phyloP scores from a whole-genome alignment of 164 flowering plant species.

The Euptelea pleiosperma region DNA sequence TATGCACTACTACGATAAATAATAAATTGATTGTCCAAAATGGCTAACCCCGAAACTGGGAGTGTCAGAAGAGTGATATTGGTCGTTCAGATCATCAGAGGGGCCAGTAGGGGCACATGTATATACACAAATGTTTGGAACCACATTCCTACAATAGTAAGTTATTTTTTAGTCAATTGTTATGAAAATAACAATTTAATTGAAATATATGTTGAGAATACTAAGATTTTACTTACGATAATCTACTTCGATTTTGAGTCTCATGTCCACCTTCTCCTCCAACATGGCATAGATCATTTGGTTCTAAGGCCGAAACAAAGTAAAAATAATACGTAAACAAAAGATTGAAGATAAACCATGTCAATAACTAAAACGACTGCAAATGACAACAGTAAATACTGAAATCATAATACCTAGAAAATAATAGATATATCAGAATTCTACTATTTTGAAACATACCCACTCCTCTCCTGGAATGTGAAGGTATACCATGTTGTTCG shows the following conservation, averaged over 20 bases:
- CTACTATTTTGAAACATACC: slow-evolving; percentile 10
- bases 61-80: slow-evolving; percentile 16
- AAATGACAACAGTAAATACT: not conserved
- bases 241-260: slow-evolving; percentile 13
- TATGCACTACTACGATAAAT: not conserved
- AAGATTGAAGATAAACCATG: not conserved
- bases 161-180: not conserved
- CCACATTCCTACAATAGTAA: slow-evolving; percentile 13
- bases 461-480: slow-evolving; percentile 8
- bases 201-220: not conserved
- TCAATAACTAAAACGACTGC: not conserved
- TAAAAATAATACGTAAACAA: not conserved
- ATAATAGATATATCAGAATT: not conserved
- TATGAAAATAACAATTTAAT: not conserved
- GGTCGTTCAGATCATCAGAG: slow-evolving; percentile 17
- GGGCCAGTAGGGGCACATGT: slow-evolving; percentile 10
- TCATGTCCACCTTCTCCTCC: slow-evolving; percentile 13
- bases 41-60: slow-evolving; percentile 15
- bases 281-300: slow-evolving; percentile 10
- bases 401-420: not conserved
- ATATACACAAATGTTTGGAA: slow-evolving; percentile 13
- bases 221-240: slow-evolving; percentile 11
- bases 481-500: slow-evolving; percentile 2
- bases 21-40: not conserved
- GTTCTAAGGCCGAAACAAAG: slow-evolving; percentile 11